Evolutionary conservation across 1,284 basidiomycete genomes (phyloP).

Genomic region (Ustanciosporium gigantosporum): DNA sequence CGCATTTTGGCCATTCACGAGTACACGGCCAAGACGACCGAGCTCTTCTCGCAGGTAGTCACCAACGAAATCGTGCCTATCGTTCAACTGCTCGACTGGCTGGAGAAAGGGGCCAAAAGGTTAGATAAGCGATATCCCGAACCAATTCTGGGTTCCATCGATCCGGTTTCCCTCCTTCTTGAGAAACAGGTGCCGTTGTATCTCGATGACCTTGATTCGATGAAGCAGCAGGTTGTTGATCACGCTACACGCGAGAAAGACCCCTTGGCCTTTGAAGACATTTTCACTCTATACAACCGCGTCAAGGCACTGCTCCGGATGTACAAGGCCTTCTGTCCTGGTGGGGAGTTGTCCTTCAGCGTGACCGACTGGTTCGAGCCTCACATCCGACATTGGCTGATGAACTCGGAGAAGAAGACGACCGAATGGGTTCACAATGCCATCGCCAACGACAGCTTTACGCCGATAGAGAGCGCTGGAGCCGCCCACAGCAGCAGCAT

Average conservation of each 20-base stretch:
- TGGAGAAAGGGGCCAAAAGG: conserved; percentile 81
- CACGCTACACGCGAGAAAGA: conserved; percentile 46
- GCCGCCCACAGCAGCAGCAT: conserved; percentile 91
- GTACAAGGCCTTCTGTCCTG: conserved; percentile 79
- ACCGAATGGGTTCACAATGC: conserved; percentile 77
- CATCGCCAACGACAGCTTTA: conserved; percentile 57
- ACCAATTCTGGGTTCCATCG: conserved; percentile 68
- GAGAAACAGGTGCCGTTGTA: conserved; percentile 76
- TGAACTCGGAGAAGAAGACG: conserved; percentile 87
- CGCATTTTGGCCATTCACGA: conserved; percentile 71
- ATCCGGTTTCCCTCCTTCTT: conserved; percentile 71
- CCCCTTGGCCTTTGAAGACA: conserved; percentile 65
- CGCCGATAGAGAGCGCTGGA: conserved; percentile 70
- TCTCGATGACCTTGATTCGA: conserved; percentile 70
- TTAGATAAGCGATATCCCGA: conserved; percentile 83
- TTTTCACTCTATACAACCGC: conserved; percentile 81
- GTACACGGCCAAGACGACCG: conserved; percentile 68
- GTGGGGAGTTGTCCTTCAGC: conserved; percentile 33
- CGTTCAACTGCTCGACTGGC: conserved; percentile 80
- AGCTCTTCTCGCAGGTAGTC: conserved; percentile 67
- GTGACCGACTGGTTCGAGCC: conserved; percentile 74
- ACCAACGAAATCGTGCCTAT: conserved; percentile 74
- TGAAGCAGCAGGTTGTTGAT: conserved; percentile 51
- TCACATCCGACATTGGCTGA: conserved; percentile 85
- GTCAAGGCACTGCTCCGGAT: conserved; percentile 75